Evolutionary conservation across 192 early-diverging fungal species (phyloP).

Genomic region (Linnemannia hyalina): DNA sequence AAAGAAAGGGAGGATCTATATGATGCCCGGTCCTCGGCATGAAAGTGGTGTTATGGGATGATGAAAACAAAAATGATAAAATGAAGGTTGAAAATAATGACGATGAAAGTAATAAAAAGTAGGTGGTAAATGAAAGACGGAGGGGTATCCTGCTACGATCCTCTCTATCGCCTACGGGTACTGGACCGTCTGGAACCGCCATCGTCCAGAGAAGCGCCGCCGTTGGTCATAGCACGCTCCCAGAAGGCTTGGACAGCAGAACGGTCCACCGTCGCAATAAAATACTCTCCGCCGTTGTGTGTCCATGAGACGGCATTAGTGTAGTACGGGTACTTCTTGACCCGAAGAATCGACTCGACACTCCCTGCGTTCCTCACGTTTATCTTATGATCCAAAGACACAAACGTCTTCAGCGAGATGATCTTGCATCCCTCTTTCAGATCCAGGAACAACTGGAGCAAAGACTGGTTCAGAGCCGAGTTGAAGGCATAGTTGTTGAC

Average conservation of each 20-base stretch:
- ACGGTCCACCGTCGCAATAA: slow-evolving; percentile 84
- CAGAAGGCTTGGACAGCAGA: slow-evolving; percentile 61
- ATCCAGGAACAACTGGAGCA: slow-evolving; percentile 91
- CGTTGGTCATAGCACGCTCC: slow-evolving; percentile 26
- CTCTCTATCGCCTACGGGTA: slow-evolving; percentile 19
- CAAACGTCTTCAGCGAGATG: slow-evolving; percentile 90
- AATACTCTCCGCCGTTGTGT: slow-evolving; percentile 83
- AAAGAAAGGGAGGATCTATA: neutral
- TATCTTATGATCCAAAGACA: slow-evolving; percentile 81
- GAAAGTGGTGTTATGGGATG: neutral
- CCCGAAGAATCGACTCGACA: slow-evolving; percentile 78
- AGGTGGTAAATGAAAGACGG: neutral
- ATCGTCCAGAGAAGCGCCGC: slow-evolving; percentile 16
- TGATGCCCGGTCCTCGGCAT: neutral
- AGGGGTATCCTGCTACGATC: neutral
- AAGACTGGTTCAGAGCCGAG: slow-evolving; percentile 83
- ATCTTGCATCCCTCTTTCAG: slow-evolving; percentile 89
- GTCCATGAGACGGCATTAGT: slow-evolving; percentile 85
- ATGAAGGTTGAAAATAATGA: slow-evolving; percentile 2
- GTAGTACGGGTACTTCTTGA: slow-evolving; percentile 75
- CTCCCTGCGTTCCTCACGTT: slow-evolving; percentile 77
- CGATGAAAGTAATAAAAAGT: neutral
- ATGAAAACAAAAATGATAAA: neutral
- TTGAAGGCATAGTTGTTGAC: slow-evolving; percentile 98
- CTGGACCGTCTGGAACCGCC: slow-evolving; percentile 30